Base-by-base conservation (phyloP, 805 yeast genomes). In the Kluyveromyces dobzhanskii region DNA sequence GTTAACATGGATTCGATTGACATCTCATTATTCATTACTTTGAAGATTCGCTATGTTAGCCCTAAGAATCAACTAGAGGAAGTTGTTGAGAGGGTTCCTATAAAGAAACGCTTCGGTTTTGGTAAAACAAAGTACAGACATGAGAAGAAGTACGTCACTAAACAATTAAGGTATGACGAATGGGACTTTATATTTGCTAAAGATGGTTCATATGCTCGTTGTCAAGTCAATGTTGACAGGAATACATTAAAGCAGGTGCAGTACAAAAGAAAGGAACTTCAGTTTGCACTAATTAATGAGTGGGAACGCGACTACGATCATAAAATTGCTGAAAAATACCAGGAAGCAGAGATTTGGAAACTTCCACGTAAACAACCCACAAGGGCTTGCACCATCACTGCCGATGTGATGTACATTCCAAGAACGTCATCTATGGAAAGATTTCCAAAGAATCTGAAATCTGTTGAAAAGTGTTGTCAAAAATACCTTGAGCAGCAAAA, bases 131-230 rank as follows among this genome's bases (percentile, higher is more conserved):
- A 60, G 40, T 66, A 56, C 43, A 56, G 45, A 32, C 53, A 57
- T 17, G 62, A 66, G 25, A 67, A 60, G 38, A 75, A 64, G 46
- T 73, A 68, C 44, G 72, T 78, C 4, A 68, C 78, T 2, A 66
- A 67, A 44, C 68, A 72, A 24, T 65, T 71, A 1, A 58, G 61
- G 3, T 41, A 48, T 18, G 94, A 83, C 62, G 62, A 70, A 2
- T 74, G 90, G 81, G 73, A 72, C 25, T 59, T 66, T 25, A 63
- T 73, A 40, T 71, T 86, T 45, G 95, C 97, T 1, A 68, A 70
- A 25, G 94, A 86, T 57, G 97, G 97, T 2, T 85, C 95, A 27
- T 87, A 85, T 68, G 95, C 86, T 7, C 71, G 90, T 51, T 74
- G 83, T 39, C 78, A 80, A 48, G 66, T 88, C 39, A 72, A 72